Conservation (phyloP, 1,139 yeast species). For the Pichia sp. region DNA sequence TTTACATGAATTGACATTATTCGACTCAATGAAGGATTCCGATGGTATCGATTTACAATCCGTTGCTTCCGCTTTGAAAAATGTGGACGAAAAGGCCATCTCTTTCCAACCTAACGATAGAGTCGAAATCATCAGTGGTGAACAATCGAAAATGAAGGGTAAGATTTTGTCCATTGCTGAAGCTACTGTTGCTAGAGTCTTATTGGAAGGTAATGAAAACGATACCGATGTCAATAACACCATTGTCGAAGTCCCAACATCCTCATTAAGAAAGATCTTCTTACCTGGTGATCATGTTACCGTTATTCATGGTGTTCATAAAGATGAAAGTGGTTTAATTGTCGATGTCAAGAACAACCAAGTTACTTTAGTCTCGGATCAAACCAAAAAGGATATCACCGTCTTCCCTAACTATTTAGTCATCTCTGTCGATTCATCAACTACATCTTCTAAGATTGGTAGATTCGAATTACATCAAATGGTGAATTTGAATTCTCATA, state of each 20-base stretch:
- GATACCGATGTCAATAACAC: slow-evolving; percentile 39
- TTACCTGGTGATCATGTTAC: slow-evolving; percentile 94
- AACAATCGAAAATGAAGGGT: slow-evolving; percentile 89
- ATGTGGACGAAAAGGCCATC: slow-evolving; percentile 52
- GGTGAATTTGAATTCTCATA: slow-evolving; percentile 82
- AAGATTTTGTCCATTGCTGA: slow-evolving; percentile 65
- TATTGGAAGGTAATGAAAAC: slow-evolving; percentile 48
- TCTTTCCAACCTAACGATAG: slow-evolving; percentile 91
- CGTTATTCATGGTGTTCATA: slow-evolving; percentile 86
- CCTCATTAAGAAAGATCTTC: slow-evolving; percentile 81
- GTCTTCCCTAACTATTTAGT: slow-evolving; percentile 89
- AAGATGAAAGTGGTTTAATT: slow-evolving; percentile 94
- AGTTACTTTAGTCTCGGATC: slow-evolving; percentile 87
- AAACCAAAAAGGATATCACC: slow-evolving; percentile 81
- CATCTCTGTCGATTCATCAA: slow-evolving; percentile 71
- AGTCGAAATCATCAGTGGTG: slow-evolving; percentile 90
- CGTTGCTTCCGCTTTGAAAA: slow-evolving; percentile 79
- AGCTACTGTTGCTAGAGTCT: slow-evolving; percentile 61
- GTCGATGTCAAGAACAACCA: slow-evolving; percentile 80
- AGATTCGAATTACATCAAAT: slow-evolving; percentile 86
- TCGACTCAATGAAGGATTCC: slow-evolving; percentile 67
- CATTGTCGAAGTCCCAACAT: slow-evolving; percentile 70
- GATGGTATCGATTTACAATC: slow-evolving; percentile 77
- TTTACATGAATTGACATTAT: slow-evolving; percentile 83
- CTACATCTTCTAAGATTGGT: slow-evolving; percentile 58